Evolutionary conservation across 768 basidiomycete species (phyloP).

Genomic region (Lactifluus subvellereus): DNA sequence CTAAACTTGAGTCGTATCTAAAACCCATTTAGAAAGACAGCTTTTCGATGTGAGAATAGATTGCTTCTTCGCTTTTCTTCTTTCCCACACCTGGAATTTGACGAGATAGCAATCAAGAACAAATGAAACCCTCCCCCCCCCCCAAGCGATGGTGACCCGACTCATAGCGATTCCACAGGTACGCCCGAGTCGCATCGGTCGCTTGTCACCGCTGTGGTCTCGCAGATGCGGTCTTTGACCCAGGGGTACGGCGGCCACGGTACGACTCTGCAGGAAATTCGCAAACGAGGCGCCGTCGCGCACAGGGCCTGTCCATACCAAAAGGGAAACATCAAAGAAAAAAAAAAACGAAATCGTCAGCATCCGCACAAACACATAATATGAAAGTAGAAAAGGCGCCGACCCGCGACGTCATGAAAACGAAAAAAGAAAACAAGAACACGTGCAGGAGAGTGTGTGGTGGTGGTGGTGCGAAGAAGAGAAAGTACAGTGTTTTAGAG

Average conservation of each 20-base stretch:
- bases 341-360: neutral
- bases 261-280: constrained; percentile 21
- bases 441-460: neutral
- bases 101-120: neutral
- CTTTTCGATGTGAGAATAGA: neutral
- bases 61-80: neutral
- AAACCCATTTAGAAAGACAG: neutral
- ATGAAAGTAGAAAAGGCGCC: neutral
- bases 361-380: neutral
- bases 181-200: neutral
- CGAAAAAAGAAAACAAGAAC: neutral
- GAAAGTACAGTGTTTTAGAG: neutral
- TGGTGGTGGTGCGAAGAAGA: neutral
- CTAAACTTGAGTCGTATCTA: neutral
- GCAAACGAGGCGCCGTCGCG: constrained; percentile 15
- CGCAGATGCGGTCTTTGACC: constrained; percentile 2
- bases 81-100: neutral
- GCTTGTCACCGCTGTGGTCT: neutral
- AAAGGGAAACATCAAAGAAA: neutral
- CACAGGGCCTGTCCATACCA: constrained; percentile 18
- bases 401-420: neutral
- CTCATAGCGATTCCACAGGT: neutral
- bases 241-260: constrained; percentile 18
- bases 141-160: neutral
- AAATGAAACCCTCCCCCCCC: neutral